A percentile compares a stretch with the other conserved stretches of the same genome.
Conservation (phyloP, 2,329 filamentous ascomycete genomes). For the Nemania serpens region DNA sequence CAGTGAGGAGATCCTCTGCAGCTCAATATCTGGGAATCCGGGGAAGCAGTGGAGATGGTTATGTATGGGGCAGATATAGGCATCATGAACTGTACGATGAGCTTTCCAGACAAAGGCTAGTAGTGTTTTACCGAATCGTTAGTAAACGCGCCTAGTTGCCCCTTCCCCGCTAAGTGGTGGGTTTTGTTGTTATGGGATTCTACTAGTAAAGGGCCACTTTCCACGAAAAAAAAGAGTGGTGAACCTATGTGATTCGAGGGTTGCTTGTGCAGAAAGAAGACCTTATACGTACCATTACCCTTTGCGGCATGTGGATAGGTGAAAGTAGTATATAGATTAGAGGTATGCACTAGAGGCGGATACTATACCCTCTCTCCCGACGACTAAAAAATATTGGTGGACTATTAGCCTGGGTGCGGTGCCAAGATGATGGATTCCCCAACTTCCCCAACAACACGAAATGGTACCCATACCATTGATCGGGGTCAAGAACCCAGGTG, state of each 20-base stretch:
- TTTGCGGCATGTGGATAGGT: too few relatives aligned
- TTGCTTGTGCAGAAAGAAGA: too few relatives aligned
- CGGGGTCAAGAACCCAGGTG: not conserved
- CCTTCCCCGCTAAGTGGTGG: too few relatives aligned
- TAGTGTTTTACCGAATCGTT: too few relatives aligned
- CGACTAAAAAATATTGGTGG: conserved; percentile 23
- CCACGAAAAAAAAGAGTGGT: too few relatives aligned
- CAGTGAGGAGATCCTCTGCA: not conserved
- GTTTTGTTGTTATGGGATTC: too few relatives aligned
- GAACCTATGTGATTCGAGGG: too few relatives aligned
- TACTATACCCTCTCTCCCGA: conserved; percentile 1
- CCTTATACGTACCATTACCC: too few relatives aligned
- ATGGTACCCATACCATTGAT: too few relatives aligned
- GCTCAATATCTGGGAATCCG: conserved; percentile 15
- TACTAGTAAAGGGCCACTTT: too few relatives aligned
- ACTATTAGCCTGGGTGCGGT: conserved; percentile 22
- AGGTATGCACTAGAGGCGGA: not conserved
- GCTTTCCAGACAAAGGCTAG: too few relatives aligned
- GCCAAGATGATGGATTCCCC: conserved; percentile 12
- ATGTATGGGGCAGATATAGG: not conserved
- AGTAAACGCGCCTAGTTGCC: too few relatives aligned
- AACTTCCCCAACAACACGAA: conserved; percentile 21
- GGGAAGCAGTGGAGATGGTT: conserved; percentile 14
- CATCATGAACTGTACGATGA: not conserved
- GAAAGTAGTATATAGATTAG: not conserved